These are phyloP conservation scores for Mychonastes homosphaera DNA, from an alignment of 139 green algal species.

Conservation along the genomic window DNA sequence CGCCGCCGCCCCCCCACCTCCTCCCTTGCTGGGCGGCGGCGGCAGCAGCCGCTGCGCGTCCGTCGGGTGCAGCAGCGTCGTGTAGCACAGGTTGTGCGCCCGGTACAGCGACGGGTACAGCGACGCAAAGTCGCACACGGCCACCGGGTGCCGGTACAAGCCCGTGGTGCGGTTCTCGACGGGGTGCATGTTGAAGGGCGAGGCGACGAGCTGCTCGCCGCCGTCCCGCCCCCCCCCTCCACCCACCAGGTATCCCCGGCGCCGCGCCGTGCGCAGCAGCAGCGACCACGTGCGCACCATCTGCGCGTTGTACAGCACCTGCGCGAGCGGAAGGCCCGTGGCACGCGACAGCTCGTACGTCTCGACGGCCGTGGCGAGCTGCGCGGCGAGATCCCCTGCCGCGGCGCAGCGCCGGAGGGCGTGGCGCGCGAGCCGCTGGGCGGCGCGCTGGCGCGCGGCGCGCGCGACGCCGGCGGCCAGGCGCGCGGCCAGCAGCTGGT, in stretches of 20 bases:
- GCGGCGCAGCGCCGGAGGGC: conserved; percentile 25
- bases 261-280: conserved; percentile 48
- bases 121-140: conserved; percentile 63
- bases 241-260: conserved; percentile 39
- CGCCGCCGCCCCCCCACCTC: too few species aligned
- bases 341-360: conserved; percentile 66
- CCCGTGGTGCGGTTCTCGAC: conserved; percentile 41
- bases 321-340: conserved; percentile 57
- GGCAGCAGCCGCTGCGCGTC: neutral
- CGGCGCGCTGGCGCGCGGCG: neutral
- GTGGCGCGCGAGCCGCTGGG: conserved; percentile 20
- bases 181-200: conserved; percentile 65
- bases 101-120: conserved; percentile 63
- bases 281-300: conserved; percentile 62
- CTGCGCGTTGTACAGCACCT: conserved; percentile 68
- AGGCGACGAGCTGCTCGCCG: conserved; percentile 35
- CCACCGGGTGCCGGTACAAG: conserved; percentile 57
- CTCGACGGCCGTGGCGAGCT: conserved; percentile 60
- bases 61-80: conserved; percentile 50
- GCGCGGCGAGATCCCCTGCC: conserved; percentile 39
- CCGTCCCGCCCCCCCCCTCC: conserved; percentile 34
- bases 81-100: conserved; percentile 74
- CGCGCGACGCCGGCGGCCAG: neutral
- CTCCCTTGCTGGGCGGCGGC: neutral
- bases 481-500: neutral